phyloP scores from a whole-genome alignment of 2,329 filamentous ascomycete species.

The Pyricularia sp. region DNA sequence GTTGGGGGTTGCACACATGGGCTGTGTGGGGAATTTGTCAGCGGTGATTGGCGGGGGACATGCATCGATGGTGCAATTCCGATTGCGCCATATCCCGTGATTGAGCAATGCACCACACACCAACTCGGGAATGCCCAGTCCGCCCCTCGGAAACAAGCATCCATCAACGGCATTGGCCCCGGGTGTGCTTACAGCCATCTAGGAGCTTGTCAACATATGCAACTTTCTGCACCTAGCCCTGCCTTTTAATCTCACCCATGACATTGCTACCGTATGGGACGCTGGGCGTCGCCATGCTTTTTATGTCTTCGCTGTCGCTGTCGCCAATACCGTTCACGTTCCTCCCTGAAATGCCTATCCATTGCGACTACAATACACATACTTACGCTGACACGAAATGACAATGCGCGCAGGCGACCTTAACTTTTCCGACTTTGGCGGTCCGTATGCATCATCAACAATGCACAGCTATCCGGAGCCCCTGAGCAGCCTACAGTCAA shows the following conservation, averaged over 20 bases:
- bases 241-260: background rate
- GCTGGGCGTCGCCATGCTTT: background rate
- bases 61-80: slow-evolving; percentile 10
- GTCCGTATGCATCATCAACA: slow-evolving; percentile 36
- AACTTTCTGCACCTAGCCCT: background rate
- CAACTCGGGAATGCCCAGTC: background rate
- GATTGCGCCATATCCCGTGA: slow-evolving; percentile 54
- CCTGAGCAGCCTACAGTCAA: slow-evolving; percentile 29
- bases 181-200: background rate
- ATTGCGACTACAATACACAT: background rate
- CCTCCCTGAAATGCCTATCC: background rate
- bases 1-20: background rate
- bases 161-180: background rate
- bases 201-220: background rate
- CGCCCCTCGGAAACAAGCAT: background rate
- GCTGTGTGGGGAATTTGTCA: background rate
- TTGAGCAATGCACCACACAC: slow-evolving; percentile 8
- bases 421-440: slow-evolving; percentile 40
- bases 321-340: background rate
- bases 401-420: slow-evolving; percentile 44
- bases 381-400: slow-evolving; percentile 24
- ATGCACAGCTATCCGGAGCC: slow-evolving; percentile 31
- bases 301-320: background rate
- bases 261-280: background rate
- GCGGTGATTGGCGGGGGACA: background rate